Conservation (phyloP, 192 early-diverging fungal genomes). For the Phlyctochytrium arcticum region DNA sequence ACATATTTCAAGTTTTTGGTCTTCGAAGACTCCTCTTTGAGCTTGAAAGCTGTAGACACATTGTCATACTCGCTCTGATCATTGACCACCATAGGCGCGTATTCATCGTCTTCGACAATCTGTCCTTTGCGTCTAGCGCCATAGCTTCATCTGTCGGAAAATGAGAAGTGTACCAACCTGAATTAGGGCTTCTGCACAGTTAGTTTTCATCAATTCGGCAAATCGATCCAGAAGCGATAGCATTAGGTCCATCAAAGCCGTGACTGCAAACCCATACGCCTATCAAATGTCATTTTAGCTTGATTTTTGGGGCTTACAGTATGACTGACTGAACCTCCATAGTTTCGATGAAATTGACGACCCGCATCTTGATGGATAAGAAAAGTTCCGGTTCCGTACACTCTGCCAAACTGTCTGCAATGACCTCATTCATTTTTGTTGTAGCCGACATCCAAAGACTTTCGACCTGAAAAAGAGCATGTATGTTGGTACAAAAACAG, state of each 20-base stretch:
- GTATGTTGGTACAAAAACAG: neutral
- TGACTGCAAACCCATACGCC: slow-evolving; percentile 73
- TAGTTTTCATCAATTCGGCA: slow-evolving; percentile 67
- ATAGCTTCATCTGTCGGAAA: neutral
- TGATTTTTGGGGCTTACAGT: neutral
- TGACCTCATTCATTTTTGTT: slow-evolving; percentile 71
- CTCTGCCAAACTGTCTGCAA: slow-evolving; percentile 73
- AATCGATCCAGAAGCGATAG: slow-evolving; percentile 75
- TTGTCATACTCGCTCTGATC: slow-evolving; percentile 59
- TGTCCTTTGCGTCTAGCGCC: slow-evolving; percentile 20
- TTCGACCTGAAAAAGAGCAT: slow-evolving; percentile 61
- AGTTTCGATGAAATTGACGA: slow-evolving; percentile 87
- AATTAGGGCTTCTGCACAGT: slow-evolving; percentile 62
- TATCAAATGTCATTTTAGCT: too few species aligned
- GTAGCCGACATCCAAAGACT: slow-evolving; percentile 84
- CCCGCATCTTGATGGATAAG: slow-evolving; percentile 67
- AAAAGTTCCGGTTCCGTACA: slow-evolving; percentile 79
- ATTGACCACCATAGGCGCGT: slow-evolving; percentile 68
- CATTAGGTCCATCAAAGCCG: slow-evolving; percentile 64
- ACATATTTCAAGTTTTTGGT: slow-evolving; percentile 29
- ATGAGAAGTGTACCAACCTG: slow-evolving; percentile 42
- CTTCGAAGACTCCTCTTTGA: slow-evolving; percentile 51
- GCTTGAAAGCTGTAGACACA: slow-evolving; percentile 60
- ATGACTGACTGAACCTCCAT: slow-evolving; percentile 60
- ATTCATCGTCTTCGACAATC: slow-evolving; percentile 80